Evolutionary conservation across 352 stramenopile species (phyloP).

Genomic region (Elongisporangium anandrum): DNA sequence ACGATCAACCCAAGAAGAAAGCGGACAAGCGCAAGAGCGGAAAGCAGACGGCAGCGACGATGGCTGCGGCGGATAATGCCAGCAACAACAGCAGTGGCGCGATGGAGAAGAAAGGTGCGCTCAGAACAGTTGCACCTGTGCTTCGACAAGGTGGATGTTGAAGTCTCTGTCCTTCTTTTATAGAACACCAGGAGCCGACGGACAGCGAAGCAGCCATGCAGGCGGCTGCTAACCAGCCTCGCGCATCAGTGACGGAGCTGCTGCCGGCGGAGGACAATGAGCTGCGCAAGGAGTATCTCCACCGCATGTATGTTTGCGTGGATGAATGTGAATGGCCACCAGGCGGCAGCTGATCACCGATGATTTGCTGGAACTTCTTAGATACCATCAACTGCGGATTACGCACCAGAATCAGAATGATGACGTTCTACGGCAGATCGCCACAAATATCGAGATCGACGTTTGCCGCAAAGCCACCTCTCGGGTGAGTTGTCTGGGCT

Average conservation of each 20-base stretch:
- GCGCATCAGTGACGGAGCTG: constrained; percentile 9
- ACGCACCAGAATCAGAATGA: constrained; percentile 58
- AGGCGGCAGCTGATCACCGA: constrained; percentile 3
- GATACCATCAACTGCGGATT: constrained; percentile 59
- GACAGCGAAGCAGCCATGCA: background rate
- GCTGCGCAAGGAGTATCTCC: constrained; percentile 36
- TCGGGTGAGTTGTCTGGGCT: constrained; percentile 18
- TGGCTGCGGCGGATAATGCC: background rate
- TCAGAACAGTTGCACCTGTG: background rate
- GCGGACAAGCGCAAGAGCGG: constrained; percentile 8
- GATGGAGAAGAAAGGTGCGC: background rate
- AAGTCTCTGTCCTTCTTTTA: background rate
- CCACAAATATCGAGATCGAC: constrained; percentile 67
- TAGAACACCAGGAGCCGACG: background rate
- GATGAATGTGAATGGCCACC: constrained; percentile 1
- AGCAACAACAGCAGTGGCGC: background rate
- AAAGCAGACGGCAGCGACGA: constrained; percentile 4
- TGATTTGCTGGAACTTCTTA: constrained; percentile 12
- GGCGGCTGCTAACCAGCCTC: background rate
- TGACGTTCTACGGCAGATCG: constrained; percentile 39
- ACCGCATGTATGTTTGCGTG: constrained; percentile 29
- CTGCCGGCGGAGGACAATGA: constrained; percentile 25
- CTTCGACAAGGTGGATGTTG: background rate
- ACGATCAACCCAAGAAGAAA: constrained; percentile 10
- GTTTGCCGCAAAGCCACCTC: constrained; percentile 38